Conservation (phyloP, 768 basidiomycete species). For the Phylloporus scabripes region DNA sequence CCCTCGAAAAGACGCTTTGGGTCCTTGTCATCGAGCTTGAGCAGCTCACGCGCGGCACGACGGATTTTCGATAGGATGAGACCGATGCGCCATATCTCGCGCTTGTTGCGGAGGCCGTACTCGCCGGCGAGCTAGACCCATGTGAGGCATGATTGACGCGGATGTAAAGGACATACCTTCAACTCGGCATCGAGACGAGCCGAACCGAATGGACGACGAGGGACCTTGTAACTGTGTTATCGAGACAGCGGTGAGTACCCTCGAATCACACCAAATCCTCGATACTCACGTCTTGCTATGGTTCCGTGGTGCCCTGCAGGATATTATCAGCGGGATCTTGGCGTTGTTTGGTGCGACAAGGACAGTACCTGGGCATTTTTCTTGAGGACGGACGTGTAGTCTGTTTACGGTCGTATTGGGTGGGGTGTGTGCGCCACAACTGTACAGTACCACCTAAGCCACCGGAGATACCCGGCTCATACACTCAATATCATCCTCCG, state of each 20-base stretch:
- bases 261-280: constrained; percentile 66
- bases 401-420: constrained; percentile 30
- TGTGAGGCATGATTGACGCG: not conserved
- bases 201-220: constrained; percentile 93
- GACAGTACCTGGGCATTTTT: constrained; percentile 80
- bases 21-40: constrained; percentile 99
- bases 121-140: constrained; percentile 87
- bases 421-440: constrained; percentile 45
- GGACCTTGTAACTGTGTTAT: constrained; percentile 92
- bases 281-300: constrained; percentile 91
- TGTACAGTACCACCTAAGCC: constrained; percentile 62
- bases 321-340: constrained; percentile 23
- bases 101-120: constrained; percentile 99
- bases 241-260: constrained; percentile 40
- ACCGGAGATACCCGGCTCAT: constrained; percentile 53
- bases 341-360: constrained; percentile 8
- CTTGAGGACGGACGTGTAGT: constrained; percentile 45
- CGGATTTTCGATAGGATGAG: constrained; percentile 99
- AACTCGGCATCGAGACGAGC: constrained; percentile 99
- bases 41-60: constrained; percentile 99
- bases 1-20: constrained; percentile 99
- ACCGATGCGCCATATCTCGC: constrained; percentile 99
- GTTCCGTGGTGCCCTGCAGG: constrained; percentile 79
- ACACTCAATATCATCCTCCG: constrained; percentile 31
- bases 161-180: constrained; percentile 58